Conservation (phyloP, 306 rosid genomes). For the Lathyrus sativus region DNA sequence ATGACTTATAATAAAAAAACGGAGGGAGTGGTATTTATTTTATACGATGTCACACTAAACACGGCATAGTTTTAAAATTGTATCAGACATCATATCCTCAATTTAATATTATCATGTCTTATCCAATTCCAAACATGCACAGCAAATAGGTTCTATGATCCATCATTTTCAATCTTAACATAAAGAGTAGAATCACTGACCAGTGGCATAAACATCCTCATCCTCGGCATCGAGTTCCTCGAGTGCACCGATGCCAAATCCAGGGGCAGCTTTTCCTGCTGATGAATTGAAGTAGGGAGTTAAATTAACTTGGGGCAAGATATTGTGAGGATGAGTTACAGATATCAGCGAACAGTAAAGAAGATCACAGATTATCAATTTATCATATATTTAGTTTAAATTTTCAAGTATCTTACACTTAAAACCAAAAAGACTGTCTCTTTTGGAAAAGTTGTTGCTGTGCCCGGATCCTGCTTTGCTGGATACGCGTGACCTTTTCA, state of each 20-base stretch:
- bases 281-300: slow-evolving; percentile 47
- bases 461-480: slow-evolving; percentile 52
- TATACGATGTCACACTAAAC: slow-evolving; percentile 10
- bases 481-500: slow-evolving; percentile 64
- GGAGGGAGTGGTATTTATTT: background rate
- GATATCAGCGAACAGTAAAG: slow-evolving; percentile 34
- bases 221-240: slow-evolving; percentile 93
- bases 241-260: slow-evolving; percentile 99
- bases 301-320: slow-evolving; percentile 37
- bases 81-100: background rate
- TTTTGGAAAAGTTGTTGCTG: slow-evolving; percentile 49
- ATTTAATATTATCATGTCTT: background rate
- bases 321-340: slow-evolving; percentile 35
- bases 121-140: slow-evolving; percentile 9
- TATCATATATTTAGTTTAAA: slow-evolving; percentile 12
- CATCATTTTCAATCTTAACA: slow-evolving; percentile 16
- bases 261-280: slow-evolving; percentile 94
- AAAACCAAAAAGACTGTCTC: slow-evolving; percentile 72
- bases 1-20: too few relatives aligned
- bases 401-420: slow-evolving; percentile 67
- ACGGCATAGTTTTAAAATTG: slow-evolving; percentile 5
- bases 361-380: slow-evolving; percentile 20
- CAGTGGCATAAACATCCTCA: slow-evolving; percentile 85
- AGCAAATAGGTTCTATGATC: background rate
- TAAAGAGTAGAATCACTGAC: slow-evolving; percentile 54